A percentile compares a stretch with the other conserved stretches of the same genome.
phyloP scores from a whole-genome alignment of 2,329 filamentous ascomycete genomes.

The Fusarium redolens region DNA sequence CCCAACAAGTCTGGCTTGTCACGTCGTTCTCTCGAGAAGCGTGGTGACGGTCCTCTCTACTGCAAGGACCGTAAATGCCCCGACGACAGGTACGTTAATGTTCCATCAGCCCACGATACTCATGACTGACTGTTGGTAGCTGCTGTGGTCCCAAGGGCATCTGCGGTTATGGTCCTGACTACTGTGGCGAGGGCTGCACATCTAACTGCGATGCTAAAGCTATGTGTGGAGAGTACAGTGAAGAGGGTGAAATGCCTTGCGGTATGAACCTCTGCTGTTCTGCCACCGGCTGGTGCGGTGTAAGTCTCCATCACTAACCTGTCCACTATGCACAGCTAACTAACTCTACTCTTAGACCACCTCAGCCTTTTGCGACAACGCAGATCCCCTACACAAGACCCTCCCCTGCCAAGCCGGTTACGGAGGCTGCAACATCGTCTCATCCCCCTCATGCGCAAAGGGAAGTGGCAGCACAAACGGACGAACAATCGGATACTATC shows the following conservation, averaged over 20 bases:
- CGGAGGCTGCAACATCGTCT: constrained; percentile 2
- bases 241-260: constrained; percentile 6
- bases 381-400: neutral
- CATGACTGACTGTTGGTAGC: neutral
- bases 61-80: neutral
- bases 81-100: neutral
- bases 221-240: constrained; percentile 17
- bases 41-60: constrained; percentile 2
- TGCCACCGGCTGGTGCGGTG: neutral
- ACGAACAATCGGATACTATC: constrained; percentile 22
- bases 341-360: neutral
- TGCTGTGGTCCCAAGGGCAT: constrained; percentile 4
- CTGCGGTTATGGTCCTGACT: constrained; percentile 7
- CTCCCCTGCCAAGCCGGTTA: constrained; percentile 9
- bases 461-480: constrained; percentile 6
- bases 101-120: no score
- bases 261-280: constrained; percentile 19
- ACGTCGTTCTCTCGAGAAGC: constrained; percentile 4
- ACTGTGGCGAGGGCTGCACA: constrained; percentile 15
- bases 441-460: constrained; percentile 3
- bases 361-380: neutral
- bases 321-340: neutral
- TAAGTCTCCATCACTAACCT: no score
- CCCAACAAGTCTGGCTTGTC: neutral
- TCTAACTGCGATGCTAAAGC: constrained; percentile 18